These are phyloP conservation scores for Brassica balearica DNA, from an alignment of 441 rosid genomes.

Conservation along the genomic window DNA sequence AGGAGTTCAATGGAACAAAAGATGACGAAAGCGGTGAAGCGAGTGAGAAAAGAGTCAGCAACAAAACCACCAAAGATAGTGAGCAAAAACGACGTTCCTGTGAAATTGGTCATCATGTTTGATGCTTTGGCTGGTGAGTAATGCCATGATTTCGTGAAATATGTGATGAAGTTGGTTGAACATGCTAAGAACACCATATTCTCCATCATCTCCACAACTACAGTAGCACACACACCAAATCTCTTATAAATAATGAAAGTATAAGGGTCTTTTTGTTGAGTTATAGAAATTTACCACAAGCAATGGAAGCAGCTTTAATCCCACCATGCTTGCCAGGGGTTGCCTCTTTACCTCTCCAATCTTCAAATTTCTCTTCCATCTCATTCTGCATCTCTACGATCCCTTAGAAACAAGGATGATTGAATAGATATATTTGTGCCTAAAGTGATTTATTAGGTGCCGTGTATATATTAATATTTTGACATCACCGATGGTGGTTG, in stretches of 20 bases:
- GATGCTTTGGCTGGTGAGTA: constrained; percentile 61
- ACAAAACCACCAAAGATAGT: constrained; percentile 64
- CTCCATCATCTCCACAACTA: constrained; percentile 65
- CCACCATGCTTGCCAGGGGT: constrained; percentile 57
- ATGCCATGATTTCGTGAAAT: constrained; percentile 57
- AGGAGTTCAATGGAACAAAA: constrained; percentile 51
- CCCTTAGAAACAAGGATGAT: constrained; percentile 7
- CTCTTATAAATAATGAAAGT: neutral
- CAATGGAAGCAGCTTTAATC: constrained; percentile 49
- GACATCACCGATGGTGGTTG: constrained; percentile 20
- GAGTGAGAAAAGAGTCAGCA: constrained; percentile 62
- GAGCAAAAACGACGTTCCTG: constrained; percentile 65
- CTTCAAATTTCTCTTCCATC: constrained; percentile 46
- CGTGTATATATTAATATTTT: neutral
- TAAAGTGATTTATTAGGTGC: neutral
- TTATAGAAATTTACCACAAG: constrained; percentile 51
- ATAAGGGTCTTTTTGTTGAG: neutral
- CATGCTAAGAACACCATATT: constrained; percentile 64
- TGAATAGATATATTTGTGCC: neutral
- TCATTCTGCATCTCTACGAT: constrained; percentile 30
- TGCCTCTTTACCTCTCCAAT: constrained; percentile 58
- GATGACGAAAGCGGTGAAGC: constrained; percentile 52
- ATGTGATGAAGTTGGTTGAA: constrained; percentile 55
- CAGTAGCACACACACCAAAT: constrained; percentile 14
- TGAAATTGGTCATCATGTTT: constrained; percentile 68